Evolutionary conservation across 139 green algal genomes (phyloP).

Genomic region (Axilococcus clingmanii): DNA sequence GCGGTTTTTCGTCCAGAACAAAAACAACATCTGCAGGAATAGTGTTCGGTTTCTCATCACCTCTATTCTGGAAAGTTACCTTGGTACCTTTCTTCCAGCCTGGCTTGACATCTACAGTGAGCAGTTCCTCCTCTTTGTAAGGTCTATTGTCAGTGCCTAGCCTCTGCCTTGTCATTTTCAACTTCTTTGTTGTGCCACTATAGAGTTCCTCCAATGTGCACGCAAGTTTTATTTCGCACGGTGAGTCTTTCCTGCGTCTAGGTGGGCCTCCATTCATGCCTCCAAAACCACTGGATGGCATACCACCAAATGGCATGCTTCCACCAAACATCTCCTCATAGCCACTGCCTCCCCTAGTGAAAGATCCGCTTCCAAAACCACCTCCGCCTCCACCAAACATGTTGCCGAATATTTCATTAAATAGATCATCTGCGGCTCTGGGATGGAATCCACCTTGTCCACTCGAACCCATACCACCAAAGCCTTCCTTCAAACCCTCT

Average conservation of each 20-base stretch:
- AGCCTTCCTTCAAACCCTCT: conserved; percentile 74
- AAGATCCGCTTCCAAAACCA: conserved; percentile 3
- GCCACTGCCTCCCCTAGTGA: conserved; percentile 6
- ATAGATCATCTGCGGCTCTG: conserved; percentile 61
- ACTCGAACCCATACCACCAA: conserved; percentile 12
- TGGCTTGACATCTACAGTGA: conserved; percentile 82
- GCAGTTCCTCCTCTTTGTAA: conserved; percentile 55
- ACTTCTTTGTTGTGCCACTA: conserved; percentile 42
- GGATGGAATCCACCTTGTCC: conserved; percentile 35
- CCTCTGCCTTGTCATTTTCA: conserved; percentile 37
- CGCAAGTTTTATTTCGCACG: conserved; percentile 43
- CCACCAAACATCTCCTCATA: conserved; percentile 7
- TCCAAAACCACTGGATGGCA: conserved; percentile 22
- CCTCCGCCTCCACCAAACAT: conserved; percentile 26
- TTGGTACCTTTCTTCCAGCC: conserved; percentile 95
- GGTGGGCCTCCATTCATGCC: conserved; percentile 17
- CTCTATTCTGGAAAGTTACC: conserved; percentile 85
- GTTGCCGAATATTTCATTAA: conserved; percentile 57
- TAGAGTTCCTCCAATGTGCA: conserved; percentile 78
- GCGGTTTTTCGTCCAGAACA: conserved; percentile 82
- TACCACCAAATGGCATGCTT: conserved; percentile 9
- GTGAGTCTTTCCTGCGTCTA: conserved; percentile 34
- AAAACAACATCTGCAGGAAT: conserved; percentile 84
- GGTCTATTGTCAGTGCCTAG: conserved; percentile 14
- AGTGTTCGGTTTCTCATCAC: conserved; percentile 70